Evolutionary conservation across 257 asterid species (phyloP).

Genomic region (Solanum commersonii): DNA sequence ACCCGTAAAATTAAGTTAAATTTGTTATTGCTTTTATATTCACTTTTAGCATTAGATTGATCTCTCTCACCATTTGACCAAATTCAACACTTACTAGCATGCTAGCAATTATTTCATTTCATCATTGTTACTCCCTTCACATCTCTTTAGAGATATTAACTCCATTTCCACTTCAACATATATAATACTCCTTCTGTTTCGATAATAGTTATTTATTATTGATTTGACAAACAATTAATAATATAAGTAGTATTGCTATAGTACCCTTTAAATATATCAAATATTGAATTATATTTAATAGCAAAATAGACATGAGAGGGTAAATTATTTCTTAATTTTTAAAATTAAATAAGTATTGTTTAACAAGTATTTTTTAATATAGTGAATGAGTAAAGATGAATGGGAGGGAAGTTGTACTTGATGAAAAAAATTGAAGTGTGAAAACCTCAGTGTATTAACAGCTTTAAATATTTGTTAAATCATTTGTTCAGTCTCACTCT

Average conservation of each 20-base stretch:
- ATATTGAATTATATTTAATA: too few relatives aligned
- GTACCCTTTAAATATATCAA: too few relatives aligned
- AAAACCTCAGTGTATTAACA: background rate
- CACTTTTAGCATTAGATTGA: background rate
- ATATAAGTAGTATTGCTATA: too few relatives aligned
- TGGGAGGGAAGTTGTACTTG: background rate
- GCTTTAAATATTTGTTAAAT: background rate
- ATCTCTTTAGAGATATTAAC: background rate
- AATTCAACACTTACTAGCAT: background rate
- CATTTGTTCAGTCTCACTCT: background rate
- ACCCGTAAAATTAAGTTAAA: too few relatives aligned
- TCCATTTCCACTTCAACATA: background rate
- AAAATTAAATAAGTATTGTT: fast-evolving
- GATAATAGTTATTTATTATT: fast-evolving
- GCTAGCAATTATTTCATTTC: background rate
- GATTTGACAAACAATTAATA: fast-evolving
- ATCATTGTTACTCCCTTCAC: background rate
- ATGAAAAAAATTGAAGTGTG: background rate
- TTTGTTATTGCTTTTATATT: too few relatives aligned
- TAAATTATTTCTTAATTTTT: too few relatives aligned
- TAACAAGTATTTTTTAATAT: too few relatives aligned
- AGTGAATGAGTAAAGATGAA: too few relatives aligned
- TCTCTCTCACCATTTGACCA: background rate
- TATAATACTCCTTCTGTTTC: too few relatives aligned
- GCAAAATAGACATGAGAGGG: too few relatives aligned